Conservation (phyloP, 495 filamentous ascomycete genomes). For the Aspergillus wentii region DNA sequence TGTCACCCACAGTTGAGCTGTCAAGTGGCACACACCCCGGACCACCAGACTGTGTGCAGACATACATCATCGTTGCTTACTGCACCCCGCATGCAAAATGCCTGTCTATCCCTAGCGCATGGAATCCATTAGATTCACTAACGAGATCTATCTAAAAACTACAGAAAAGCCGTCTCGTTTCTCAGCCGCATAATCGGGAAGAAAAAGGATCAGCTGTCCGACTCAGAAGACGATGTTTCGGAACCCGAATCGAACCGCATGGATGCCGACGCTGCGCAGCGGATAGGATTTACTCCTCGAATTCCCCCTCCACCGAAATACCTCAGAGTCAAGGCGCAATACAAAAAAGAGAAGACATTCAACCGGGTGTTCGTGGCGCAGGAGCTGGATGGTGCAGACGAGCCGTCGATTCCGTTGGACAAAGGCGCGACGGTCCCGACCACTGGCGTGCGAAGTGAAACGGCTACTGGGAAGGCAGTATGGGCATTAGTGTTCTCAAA, state of each 20-base stretch:
- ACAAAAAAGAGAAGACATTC: constrained; percentile 82
- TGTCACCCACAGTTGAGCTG: constrained; percentile 6
- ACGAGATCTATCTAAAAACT: constrained; percentile 5
- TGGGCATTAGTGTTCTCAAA: constrained; percentile 93
- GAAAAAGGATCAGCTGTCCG: constrained; percentile 57
- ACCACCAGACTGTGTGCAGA: too few species aligned
- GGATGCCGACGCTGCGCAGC: constrained; percentile 74
- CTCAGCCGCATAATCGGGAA: constrained; percentile 82
- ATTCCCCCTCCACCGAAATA: constrained; percentile 89
- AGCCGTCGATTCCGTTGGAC: constrained; percentile 13
- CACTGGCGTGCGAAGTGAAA: constrained; percentile 31
- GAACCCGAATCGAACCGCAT: constrained; percentile 67
- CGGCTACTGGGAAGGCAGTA: constrained; percentile 51
- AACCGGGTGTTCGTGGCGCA: constrained; percentile 87
- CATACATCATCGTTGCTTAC: not conserved
- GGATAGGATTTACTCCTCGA: constrained; percentile 83
- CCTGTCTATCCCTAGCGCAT: not conserved
- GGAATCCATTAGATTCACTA: not conserved
- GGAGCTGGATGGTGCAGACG: constrained; percentile 51
- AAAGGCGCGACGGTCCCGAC: constrained; percentile 22
- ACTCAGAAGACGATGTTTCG: constrained; percentile 62
- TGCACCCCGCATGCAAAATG: not conserved
- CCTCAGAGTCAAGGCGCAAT: constrained; percentile 73
- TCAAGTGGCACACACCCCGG: not conserved
- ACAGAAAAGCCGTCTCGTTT: constrained; percentile 83